Conservation (phyloP, 495 filamentous ascomycete genomes). For the Hyaloscypha finlandica region DNA sequence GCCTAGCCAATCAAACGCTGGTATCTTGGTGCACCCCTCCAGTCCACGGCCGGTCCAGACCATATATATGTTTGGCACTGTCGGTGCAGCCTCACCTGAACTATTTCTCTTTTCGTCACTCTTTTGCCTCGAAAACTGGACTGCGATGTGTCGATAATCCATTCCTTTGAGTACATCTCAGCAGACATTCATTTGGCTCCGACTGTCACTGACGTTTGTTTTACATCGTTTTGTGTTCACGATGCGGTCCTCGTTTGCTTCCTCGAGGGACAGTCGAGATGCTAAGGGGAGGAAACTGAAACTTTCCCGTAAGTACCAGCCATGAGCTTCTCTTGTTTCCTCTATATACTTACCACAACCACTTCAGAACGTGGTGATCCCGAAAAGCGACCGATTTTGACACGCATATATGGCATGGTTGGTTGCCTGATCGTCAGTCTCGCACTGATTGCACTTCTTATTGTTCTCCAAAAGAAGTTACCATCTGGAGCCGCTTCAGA, state of each 20-base stretch:
- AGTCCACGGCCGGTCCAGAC: not conserved
- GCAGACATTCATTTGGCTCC: not conserved
- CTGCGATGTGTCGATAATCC: not conserved
- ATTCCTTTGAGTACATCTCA: not conserved
- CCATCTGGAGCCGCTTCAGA: slow-evolving; percentile 13
- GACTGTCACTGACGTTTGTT: not conserved
- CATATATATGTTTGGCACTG: not conserved
- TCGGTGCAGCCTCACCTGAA: not conserved
- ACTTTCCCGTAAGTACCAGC: not conserved
- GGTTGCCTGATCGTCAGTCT: slow-evolving; percentile 17
- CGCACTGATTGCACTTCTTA: slow-evolving; percentile 11
- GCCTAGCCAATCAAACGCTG: not conserved
- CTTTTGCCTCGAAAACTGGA: not conserved
- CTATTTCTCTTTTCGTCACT: not conserved
- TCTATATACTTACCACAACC: not conserved
- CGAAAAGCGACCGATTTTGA: slow-evolving; percentile 7
- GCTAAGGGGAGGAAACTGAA: not conserved
- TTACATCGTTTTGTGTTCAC: not conserved
- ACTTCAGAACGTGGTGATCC: slow-evolving; percentile 15
- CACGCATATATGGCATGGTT: slow-evolving; percentile 16
- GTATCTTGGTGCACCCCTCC: not conserved
- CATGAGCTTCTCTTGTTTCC: too few relatives aligned
- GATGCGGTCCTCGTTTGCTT: not conserved
- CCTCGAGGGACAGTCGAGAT: not conserved
- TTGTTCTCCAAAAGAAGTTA: slow-evolving; percentile 17